Evolutionary conservation across 305 asterid genomes (phyloP), one percentile per base, ranked within the genome.

Genomic region (Fraxinus greggii): DNA sequence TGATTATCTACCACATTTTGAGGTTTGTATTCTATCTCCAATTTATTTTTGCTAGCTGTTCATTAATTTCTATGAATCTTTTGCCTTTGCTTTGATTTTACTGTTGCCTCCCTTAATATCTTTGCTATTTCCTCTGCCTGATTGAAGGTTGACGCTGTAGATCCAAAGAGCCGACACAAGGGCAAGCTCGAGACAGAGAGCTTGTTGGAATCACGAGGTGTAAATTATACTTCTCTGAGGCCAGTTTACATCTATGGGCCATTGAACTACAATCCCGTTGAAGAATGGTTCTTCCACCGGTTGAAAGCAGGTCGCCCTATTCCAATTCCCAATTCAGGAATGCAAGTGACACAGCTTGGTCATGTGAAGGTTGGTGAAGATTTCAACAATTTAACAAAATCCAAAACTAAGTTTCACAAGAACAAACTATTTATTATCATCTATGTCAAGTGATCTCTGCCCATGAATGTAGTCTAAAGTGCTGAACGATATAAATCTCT

Each of bases 201-300:
- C 91, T 87, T 96, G 81, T 79, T 94, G 82, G 86, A 80, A 75
- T 89, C 94, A 78, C 88, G 92, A 7, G 97, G 77, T 13, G 96
- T 96, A 81, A 96, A 94, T 85, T 96, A 94, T 95, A 96, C 98
- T 40, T 93, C 98, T 7, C 10, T 96, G 6, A 92, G 98, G 88
- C 99, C 99, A 8, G 99, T 96, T 80, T 96, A 96, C 86, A 96
- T 96, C 75, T 96, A 94, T 31, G 98, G 98, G 9, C 98, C 99
- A 32, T 86, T 94, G 83, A 96, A 96, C 92, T 96, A 96, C 88
- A 96, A 96, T 87, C 98, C 99, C 0, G 98, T 96, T 10, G 99
- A 96, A 85, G 98, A 96, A 67, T 94, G 99, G 99, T 96, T 96
- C 92, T 96, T 96, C 92, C 99, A 96, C 92, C 89, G 98, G 45